These are phyloP conservation scores for Crithidia bombi DNA, from an alignment of 208 protist species.

Conservation along the genomic window DNA sequence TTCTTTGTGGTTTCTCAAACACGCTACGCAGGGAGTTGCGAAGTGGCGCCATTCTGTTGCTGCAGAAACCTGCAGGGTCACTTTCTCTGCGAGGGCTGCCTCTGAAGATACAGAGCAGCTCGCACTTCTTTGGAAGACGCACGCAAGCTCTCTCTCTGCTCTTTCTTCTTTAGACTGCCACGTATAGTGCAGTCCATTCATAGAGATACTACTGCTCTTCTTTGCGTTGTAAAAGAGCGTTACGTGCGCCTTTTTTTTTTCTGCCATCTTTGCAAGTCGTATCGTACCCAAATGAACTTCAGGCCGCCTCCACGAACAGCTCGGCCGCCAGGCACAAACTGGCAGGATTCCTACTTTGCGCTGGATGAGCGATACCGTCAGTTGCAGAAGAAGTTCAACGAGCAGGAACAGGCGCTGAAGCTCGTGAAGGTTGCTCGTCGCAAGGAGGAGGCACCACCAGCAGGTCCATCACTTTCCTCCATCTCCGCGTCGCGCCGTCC, in stretches of 20 bases:
- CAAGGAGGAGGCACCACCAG: slow-evolving; percentile 28
- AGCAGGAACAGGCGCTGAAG: slow-evolving; percentile 79
- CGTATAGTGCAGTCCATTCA: neutral
- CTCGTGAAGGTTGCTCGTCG: slow-evolving; percentile 70
- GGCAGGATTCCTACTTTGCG: slow-evolving; percentile 82
- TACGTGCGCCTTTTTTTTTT: no score
- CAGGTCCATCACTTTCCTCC: slow-evolving; percentile 31
- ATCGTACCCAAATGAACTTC: neutral
- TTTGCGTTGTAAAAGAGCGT: no score
- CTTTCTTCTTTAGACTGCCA: no score
- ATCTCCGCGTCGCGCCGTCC: slow-evolving; percentile 11
- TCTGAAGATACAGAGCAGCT: no score
- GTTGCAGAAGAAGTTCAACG: slow-evolving; percentile 71
- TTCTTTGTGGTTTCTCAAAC: slow-evolving; percentile 26
- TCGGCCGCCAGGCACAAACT: slow-evolving; percentile 65
- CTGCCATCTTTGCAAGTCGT: neutral
- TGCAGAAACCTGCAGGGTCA: no score
- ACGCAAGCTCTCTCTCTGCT: no score
- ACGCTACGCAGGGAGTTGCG: no score
- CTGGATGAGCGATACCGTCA: slow-evolving; percentile 84
- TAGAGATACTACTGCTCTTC: neutral
- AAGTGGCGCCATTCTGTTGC: no score
- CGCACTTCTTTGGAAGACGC: no score
- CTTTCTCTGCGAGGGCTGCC: no score
- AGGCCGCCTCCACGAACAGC: slow-evolving; percentile 13